Percentiles rank a stretch among this genome's conserved stretches.
phyloP scores from a whole-genome alignment of 192 early-diverging fungal genomes.

The Pilaira anomala region DNA sequence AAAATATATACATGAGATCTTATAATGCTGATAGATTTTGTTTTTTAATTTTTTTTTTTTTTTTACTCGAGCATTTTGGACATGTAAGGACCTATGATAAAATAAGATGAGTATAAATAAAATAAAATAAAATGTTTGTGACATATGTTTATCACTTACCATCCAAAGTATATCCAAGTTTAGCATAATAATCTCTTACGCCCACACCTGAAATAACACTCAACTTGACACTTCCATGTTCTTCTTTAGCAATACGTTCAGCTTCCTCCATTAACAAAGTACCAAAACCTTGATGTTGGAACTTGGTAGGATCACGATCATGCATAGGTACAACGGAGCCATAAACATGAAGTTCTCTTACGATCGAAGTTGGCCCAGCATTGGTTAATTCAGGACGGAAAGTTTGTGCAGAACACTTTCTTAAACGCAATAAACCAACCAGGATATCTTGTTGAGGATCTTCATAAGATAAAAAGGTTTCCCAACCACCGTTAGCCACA shows the following conservation, averaged over 20 bases:
- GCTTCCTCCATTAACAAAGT: constrained; percentile 99
- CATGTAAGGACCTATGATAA: constrained; percentile 86
- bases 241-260: constrained; percentile 94
- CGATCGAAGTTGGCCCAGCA: constrained; percentile 81
- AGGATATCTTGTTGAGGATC: constrained; percentile 96
- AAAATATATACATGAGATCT: background rate
- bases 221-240: constrained; percentile 93
- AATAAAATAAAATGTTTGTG: background rate
- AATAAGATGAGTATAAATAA: constrained; percentile 7
- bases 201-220: constrained; percentile 98
- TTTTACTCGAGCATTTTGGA: constrained; percentile 74
- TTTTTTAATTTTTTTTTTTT: too few species aligned
- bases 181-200: constrained; percentile 95
- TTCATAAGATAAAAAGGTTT: constrained; percentile 98
- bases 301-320: constrained; percentile 93
- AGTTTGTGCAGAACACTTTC: constrained; percentile 84
- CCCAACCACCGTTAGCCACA: constrained; percentile 97
- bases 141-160: constrained; percentile 41
- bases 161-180: constrained; percentile 93
- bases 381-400: constrained; percentile 90
- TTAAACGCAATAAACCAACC: constrained; percentile 88
- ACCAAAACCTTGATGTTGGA: constrained; percentile 99
- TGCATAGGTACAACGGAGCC: constrained; percentile 96
- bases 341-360: constrained; percentile 98
- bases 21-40: background rate